Percentiles rank a stretch among this genome's conserved stretches.
phyloP scores from a whole-genome alignment of 371 early-diverging fungal genomes.

The Rhizopus arrhizus region DNA sequence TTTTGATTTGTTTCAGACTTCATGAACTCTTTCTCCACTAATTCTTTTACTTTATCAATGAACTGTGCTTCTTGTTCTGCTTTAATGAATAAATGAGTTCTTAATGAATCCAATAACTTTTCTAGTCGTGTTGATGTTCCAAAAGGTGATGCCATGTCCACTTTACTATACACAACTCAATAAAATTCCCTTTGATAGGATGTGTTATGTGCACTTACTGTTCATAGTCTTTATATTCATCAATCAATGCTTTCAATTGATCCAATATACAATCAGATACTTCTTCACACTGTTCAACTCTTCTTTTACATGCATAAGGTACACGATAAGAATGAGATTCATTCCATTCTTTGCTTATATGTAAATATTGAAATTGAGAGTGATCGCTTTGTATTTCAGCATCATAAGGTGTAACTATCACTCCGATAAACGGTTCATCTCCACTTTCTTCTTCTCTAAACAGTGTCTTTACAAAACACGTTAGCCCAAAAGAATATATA shows the following conservation, averaged over 20 bases:
- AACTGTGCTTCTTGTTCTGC: slow-evolving; percentile 37
- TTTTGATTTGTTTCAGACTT: neutral
- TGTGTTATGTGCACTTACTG: slow-evolving; percentile 47
- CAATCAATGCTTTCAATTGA: slow-evolving; percentile 49
- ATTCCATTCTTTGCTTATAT: slow-evolving; percentile 52
- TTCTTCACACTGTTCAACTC: slow-evolving; percentile 45
- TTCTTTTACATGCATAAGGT: slow-evolving; percentile 56
- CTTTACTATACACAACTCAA: slow-evolving; percentile 31
- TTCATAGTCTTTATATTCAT: slow-evolving; percentile 59
- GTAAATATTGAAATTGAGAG: slow-evolving; percentile 65
- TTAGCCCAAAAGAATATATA: neutral
- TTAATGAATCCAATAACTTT: slow-evolving; percentile 50
- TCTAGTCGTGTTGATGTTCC: slow-evolving; percentile 42
- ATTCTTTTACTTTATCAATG: slow-evolving; percentile 38
- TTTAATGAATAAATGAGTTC: slow-evolving; percentile 43
- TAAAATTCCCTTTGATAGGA: neutral
- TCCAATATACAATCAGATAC: slow-evolving; percentile 49
- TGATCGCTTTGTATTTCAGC: slow-evolving; percentile 48
- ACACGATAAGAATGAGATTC: slow-evolving; percentile 49
- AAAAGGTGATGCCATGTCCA: slow-evolving; percentile 31
- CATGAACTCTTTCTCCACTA: slow-evolving; percentile 24
- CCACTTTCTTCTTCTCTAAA: slow-evolving; percentile 64
- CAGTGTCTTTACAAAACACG: slow-evolving; percentile 44
- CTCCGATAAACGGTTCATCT: slow-evolving; percentile 83
- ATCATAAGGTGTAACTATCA: slow-evolving; percentile 78